Evolutionary conservation across 2,329 filamentous ascomycete species (phyloP), one percentile per base, ranked within the genome.

Genomic region (Talaromyces albobiverticillius): DNA sequence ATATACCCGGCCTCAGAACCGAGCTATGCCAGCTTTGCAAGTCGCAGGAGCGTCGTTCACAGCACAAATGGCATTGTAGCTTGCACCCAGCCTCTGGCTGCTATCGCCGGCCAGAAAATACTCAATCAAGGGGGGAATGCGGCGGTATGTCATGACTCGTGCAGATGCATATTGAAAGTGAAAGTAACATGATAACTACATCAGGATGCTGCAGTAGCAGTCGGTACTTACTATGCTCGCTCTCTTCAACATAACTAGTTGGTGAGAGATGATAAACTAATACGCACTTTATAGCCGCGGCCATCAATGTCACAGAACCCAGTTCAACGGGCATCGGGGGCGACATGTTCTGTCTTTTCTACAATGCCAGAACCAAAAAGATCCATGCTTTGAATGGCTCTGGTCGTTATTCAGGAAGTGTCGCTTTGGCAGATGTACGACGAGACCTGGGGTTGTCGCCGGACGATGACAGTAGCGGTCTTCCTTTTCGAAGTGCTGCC

Each of bases 301-400:
- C 86, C 4, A 79, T 99, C 54, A 97, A 96, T 73, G 83, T 97
- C 67, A 96, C 93, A 0, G 94, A 99, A 68, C 94, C 94, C 7
- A 85, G 86, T 56, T 94, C 89, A 5, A 97, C 94, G 0, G 94
- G 94, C 38, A 96, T 99, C 57, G 94, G 94, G 54, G 94, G 94
- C 59, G 94, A 99, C 74, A 91, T 96, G 85, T 99, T 97, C 75
- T 92, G 92, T 71, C 83, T 97, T 32, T 96, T 84, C 79, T 97
- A 93, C 76, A 83, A 95, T 67, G 90, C 90, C 40, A 82, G 87
- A 62, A 89, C 86, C 0, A 88, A 88, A 67, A 88, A 88, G 59
- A 87, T 97, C 8, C 87, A 85, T 52, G 89, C 91, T 9, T 77
- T 97, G 71, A 99, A 99, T 71, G 94, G 92, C 18, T 96, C 92